Evolutionary conservation across 2,329 filamentous ascomycete species (phyloP), one percentile per base, ranked within the genome.

Genomic region (Fusarium vanettenii): DNA sequence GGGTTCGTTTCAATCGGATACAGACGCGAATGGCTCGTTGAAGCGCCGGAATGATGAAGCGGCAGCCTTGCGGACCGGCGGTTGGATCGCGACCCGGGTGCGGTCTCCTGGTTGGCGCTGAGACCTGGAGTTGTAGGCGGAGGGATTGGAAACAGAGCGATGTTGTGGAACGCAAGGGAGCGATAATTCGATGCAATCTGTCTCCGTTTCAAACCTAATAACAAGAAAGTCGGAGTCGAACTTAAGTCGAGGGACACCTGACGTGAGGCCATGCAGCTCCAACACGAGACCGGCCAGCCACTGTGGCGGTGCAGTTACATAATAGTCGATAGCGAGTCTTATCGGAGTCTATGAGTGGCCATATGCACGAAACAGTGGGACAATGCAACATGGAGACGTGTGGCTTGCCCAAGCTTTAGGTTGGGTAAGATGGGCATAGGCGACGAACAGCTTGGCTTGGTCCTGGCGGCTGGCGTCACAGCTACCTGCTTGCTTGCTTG

Each of bases 291-390:
- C 67, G 64, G 60, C 10, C 50, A 74, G 71, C 73, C 77, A 76
- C 69, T 61, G 60, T 70, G 81, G 80, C 81, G 74, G 80, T 81
- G 75, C 66, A 56, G 55, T 79, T 81, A 80, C 80, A 78, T 81
- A 79, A 80, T 72, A 60, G 77, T 68, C 70, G 66, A 74, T 78
- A 71, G 75, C 2, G 31, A 35, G 29, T 60, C 65, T 72, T 64
- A 71, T 67, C 43, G 31, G 16, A 3, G 33, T 5, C 35, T n/a
- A 10, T 73, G 67, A 77, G 56, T 77, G 77, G 76, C 20, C 66
- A 52, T 27, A 27, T 48, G 43, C 18, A 37, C 33, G 45, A 59
- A 72, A 68, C 16, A 64, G 67, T 69, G 69, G 75, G 22, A 50
- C 37, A 10, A 6, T 16, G 14, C n/a, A 4, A 35, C 31, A 31